Evolutionary conservation across 169 alveolate species (phyloP).

Genomic region (Eimeria necatrix): DNA sequence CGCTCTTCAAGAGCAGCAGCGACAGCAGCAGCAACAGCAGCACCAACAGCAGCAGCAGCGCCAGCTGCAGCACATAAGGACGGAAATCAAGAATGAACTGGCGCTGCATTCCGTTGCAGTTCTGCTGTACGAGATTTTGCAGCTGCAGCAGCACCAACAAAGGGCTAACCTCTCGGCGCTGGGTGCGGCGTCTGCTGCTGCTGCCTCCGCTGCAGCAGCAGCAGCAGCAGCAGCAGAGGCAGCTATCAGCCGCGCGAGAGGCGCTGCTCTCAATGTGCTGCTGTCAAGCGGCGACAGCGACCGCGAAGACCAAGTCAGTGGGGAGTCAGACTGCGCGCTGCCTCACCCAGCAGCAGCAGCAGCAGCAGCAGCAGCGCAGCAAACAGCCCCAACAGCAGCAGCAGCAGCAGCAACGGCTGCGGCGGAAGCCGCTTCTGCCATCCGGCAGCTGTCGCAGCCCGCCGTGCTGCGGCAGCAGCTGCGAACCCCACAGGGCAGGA

Average conservation of each 20-base stretch:
- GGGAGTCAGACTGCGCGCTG: slow-evolving; percentile 20
- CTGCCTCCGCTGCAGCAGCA: slow-evolving; percentile 69
- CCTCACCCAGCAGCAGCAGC: not conserved
- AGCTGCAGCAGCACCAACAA: slow-evolving; percentile 52
- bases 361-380: slow-evolving; percentile 7
- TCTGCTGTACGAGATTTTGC: not conserved
- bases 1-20: slow-evolving; percentile 33
- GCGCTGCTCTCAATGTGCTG: slow-evolving; percentile 52
- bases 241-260: slow-evolving; percentile 69
- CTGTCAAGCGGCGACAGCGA: slow-evolving; percentile 58
- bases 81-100: not conserved
- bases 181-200: slow-evolving; percentile 59
- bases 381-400: not conserved
- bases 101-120: slow-evolving; percentile 25
- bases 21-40: slow-evolving; percentile 39
- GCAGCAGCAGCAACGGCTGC: slow-evolving; percentile 46
- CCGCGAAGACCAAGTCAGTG: not conserved
- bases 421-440: slow-evolving; percentile 8
- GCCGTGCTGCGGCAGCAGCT: slow-evolving; percentile 50
- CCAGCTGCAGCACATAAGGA: slow-evolving; percentile 30
- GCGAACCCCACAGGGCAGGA: slow-evolving; percentile 25
- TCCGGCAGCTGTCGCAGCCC: slow-evolving; percentile 27
- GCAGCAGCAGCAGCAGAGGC: slow-evolving; percentile 62
- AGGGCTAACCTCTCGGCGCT: slow-evolving; percentile 5
- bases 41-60: slow-evolving; percentile 55